Base-by-base conservation (phyloP, 2,329 filamentous ascomycete genomes). In the Emmonsia crescens region DNA sequence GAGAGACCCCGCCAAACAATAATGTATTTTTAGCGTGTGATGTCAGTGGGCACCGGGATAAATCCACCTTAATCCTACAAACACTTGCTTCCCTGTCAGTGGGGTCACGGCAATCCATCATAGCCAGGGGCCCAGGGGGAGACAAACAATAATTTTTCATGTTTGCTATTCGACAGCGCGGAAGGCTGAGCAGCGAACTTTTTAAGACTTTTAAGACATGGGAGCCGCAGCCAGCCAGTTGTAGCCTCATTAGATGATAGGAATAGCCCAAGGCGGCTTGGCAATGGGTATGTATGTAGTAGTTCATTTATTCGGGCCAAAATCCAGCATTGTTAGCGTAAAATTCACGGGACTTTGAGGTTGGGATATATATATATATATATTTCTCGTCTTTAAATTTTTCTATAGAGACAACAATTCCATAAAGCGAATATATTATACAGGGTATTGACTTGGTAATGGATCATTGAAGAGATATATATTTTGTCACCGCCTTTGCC, bases 1-100 rank as follows among this genome's bases (percentile, higher is more conserved):
- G 56, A 46, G 56, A 46, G 21, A 27, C 56, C 56, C 56, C 56
- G 38, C 56, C 56, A 58, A 58, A 58, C 19, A 56, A 56, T 9
- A 44, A 42, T 58, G 38, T 58, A 58, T 58, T 58, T 59, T 48
- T 49, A 49, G 57, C 33, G 49, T 33, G 31, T 21, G 49, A 52
- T 52, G 49, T 52, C 27, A 52, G 49, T 19, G 33, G n/a, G 33
- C 5, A 57, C 21, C 3, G 24, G 36, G n/a, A 9, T 38, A 14
- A 42, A 8, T 56, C 21, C 36, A 40, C 8, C 31, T n/a, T 10
- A 57, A 57, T 57, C 36, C 36, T 6, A 21, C 54, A 33, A 27
- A 36, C 33, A 57, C 29, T 44, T 21, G 36, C 36, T 40, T 24
- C 36, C 31, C 21, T 57, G 36, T 24, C 27, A 31, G 55, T 42